Base-by-base conservation (phyloP, 2,329 filamentous ascomycete species). In the Lojkania enalia region DNA sequence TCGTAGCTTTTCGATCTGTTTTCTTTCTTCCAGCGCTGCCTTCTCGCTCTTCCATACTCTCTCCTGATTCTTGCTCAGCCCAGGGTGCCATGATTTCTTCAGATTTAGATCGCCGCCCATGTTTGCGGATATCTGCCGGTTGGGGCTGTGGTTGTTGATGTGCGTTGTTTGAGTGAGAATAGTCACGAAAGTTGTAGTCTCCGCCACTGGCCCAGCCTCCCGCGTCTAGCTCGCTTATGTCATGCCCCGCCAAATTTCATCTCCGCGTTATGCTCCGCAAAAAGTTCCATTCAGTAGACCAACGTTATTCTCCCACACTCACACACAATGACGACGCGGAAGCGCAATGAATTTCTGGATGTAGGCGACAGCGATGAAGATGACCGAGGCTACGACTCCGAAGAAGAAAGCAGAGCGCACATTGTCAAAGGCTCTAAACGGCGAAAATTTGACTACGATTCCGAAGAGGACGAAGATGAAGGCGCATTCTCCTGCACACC, bases 41-140 rank as follows among this genome's bases (percentile, higher is more conserved):
- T 94, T 86, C 67, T 97, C 91, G 70, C 95, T 88, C 51, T 92
- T 84, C 84, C 88, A 96, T 57, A 96, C 91, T 68, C 83, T 83
- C 70, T 84, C 83, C 77, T 95, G 94, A 71, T 99, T 99, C 75
- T 86, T 88, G 74, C 90, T 84, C 55, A 96, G 80, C 60, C 85
- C 84, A 49, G 94, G 92, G 74, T 99, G 92, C 84, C 92, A 99
- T 78, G 88, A 82, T 69, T 84, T 85, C 74, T 96, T 96, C 61
- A 95, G 74, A 66, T 97, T 96, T 65, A 99, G 82, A 79, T 97
- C 91, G 67, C 90, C 90, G 76, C 91, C 91, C 87, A 95, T 96
- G 54, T 73, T 87, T 74, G 60, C 69, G 9, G 7, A 33, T 9
- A 9, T 9, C n/a, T n/a, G n/a, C n/a, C n/a, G n/a, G n/a, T n/a